Evolutionary conservation across 1,284 basidiomycete species (phyloP), one percentile per base, ranked within the genome.

Genomic region (Microbotryum lychnidis-dioicae): DNA sequence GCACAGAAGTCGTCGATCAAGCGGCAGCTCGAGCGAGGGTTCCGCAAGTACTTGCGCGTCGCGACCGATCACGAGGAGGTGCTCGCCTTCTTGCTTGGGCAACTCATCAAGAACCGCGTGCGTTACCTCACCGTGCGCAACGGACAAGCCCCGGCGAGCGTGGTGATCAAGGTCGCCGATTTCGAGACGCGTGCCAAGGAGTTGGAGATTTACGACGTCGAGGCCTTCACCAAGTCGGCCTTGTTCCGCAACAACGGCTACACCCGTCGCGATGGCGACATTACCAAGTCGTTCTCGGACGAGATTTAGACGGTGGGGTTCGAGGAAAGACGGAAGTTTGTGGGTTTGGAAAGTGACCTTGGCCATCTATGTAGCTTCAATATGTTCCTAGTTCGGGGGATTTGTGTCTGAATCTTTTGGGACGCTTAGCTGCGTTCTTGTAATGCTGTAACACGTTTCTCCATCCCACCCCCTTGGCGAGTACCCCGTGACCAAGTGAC

Each of bases 1-100:
- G 89, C 94, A 21, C 96, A 98, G 75, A 99, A 99, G 80, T 89
- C 93, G 82, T 91, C 88, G 64, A 92, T 98, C 78, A 97, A 97
- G 82, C 94, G 91, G 80, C 93, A 92, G 20, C 80, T 99, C 50
- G 91, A 98, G 77, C 81, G 96, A 71, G 91, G 67, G 12, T 69
- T 69, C 67, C 53, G 65, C 66, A 97, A 97, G 77, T 99, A 99
- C 75, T 82, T 98, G 50, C 91, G 92, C 54, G 88, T 93, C 72
- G 87, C 91, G 16, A 85, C 86, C 62, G 96, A 99, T 74, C 70
- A 94, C 76, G 92, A 98, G 76, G 96, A 99, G 76, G 77, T 99
- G 60, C 81, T 98, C 42, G 83, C 91, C 2, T 98, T 97, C 83
- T 78, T 98, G 65, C 84, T 99, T 25, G 94, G 96, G 47, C 87